Evolutionary conservation across 495 filamentous ascomycete species (phyloP), one percentile per base, ranked within the genome.

Genomic region (Hypoxylon cercidicola): DNA sequence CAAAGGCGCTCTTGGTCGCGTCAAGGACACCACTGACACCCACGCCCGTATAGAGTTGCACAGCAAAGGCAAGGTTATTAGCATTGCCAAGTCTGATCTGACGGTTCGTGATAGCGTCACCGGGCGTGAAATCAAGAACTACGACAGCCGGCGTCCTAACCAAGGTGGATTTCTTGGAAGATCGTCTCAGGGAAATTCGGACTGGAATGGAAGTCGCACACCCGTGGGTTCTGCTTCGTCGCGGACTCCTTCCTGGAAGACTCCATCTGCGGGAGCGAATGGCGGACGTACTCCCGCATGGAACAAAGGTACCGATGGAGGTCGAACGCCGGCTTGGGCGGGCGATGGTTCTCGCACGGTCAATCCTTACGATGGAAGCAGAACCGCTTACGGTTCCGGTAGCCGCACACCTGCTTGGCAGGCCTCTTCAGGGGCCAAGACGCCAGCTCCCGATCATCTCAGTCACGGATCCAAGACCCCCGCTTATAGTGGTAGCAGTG

Each of bases 1-100:
- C 77, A 99, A 99, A 78, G 95, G 94, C 49, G 80, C 97, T 12
- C 82, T 99, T 46, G 96, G 96, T 64, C 96, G 97, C 55, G 91
- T 99, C 65, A 96, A 96, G 70, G 93, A 98, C 71, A 87, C 96
- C 0, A 93, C 90, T 0, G 93, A 96, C 58, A 84, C 82, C 0
- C 87, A 89, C 62, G 94, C 91, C 25, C 88, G 93, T 18, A 90
- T 99, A 34, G 96, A 98, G 75, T 81, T 99, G 21, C 93, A 97
- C 75, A 90, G 92, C 19, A 95, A 93, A 76, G 89, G 86, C 77
- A 97, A 96, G 81, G 86, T 88, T 6, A 88, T 98, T 51, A 89
- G 87, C 13, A 85, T 98, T 25, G 82, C 85, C 2, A 95, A 94
- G 74, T 87, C 89, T 4, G 83, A 87, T 53, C 79, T 98, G 8